phyloP scores from a whole-genome alignment of 768 basidiomycete species.

The Serendipita sp. region DNA sequence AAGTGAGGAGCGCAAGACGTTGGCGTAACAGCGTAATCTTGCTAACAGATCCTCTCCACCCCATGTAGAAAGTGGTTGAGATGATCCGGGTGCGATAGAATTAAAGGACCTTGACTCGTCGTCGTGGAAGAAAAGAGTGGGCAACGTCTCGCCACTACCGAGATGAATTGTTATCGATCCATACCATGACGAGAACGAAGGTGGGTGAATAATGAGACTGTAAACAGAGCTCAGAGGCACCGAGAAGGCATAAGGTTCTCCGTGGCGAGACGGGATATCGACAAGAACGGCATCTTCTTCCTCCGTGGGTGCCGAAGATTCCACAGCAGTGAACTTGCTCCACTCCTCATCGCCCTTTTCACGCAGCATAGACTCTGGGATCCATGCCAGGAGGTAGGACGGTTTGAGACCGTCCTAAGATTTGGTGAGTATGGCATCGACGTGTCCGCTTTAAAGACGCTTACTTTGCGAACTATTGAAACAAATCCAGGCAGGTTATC shows the following conservation, averaged over 20 bases:
- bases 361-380: slow-evolving; percentile 71
- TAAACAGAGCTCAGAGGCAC: slow-evolving; percentile 80
- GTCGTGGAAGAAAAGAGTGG: slow-evolving; percentile 90
- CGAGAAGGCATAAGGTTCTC: slow-evolving; percentile 92
- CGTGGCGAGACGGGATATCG: slow-evolving; percentile 63
- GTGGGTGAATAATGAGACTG: slow-evolving; percentile 72
- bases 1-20: slow-evolving; percentile 70
- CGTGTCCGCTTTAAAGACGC: neutral
- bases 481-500: slow-evolving; percentile 95
- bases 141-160: slow-evolving; percentile 68
- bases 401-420: slow-evolving; percentile 57
- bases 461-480: slow-evolving; percentile 78
- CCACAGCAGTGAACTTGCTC: slow-evolving; percentile 79
- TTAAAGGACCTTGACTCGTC: slow-evolving; percentile 80
- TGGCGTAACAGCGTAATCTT: slow-evolving; percentile 58
- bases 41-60: slow-evolving; percentile 77
- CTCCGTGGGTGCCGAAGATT: slow-evolving; percentile 18
- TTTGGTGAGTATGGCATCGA: neutral
- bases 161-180: slow-evolving; percentile 82
- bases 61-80: slow-evolving; percentile 42
- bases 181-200: slow-evolving; percentile 74
- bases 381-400: slow-evolving; percentile 77
- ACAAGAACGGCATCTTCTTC: slow-evolving; percentile 64
- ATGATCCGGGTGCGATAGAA: slow-evolving; percentile 26
- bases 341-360: slow-evolving; percentile 72